Evolutionary conservation across 2,329 filamentous ascomycete species (phyloP).

Genomic region (Ascosphaera apis): DNA sequence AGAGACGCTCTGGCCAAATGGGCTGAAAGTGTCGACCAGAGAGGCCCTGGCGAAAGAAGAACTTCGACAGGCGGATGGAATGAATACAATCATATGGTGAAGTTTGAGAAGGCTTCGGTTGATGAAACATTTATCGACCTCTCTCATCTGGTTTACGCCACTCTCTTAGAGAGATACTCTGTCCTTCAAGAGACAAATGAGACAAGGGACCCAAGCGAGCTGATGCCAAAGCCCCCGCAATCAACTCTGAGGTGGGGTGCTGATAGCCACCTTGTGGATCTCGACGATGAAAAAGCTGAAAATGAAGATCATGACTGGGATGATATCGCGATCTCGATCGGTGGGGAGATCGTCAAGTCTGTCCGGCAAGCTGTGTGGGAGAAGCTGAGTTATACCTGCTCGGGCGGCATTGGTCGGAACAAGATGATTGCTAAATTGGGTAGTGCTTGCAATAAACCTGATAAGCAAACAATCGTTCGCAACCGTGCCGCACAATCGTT

Average conservation of each 20-base stretch:
- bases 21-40: slow-evolving; percentile 7
- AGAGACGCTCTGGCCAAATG: slow-evolving; percentile 43
- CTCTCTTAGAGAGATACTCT: slow-evolving; percentile 53
- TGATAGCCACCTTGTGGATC: slow-evolving; percentile 51
- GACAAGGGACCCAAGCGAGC: slow-evolving; percentile 38
- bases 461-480: slow-evolving; percentile 80
- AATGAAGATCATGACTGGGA: slow-evolving; percentile 84
- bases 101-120: slow-evolving; percentile 79
- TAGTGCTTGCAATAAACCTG: slow-evolving; percentile 78
- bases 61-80: slow-evolving; percentile 5
- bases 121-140: slow-evolving; percentile 93
- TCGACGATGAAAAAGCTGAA: slow-evolving; percentile 50
- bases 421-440: slow-evolving; percentile 93
- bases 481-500: slow-evolving; percentile 64
- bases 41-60: slow-evolving; percentile 4
- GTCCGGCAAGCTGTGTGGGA: slow-evolving; percentile 47
- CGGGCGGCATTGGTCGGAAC: slow-evolving; percentile 68
- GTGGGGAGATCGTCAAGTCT: slow-evolving; percentile 64
- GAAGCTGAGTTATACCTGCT: slow-evolving; percentile 68
- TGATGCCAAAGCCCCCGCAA: slow-evolving; percentile 47
- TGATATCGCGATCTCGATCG: slow-evolving; percentile 67
- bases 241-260: slow-evolving; percentile 62
- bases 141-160: slow-evolving; percentile 56
- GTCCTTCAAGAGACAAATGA: slow-evolving; percentile 37
- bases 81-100: slow-evolving; percentile 17